phyloP scores from a whole-genome alignment of 805 yeast species.

The Jamesozyma hellenica region DNA sequence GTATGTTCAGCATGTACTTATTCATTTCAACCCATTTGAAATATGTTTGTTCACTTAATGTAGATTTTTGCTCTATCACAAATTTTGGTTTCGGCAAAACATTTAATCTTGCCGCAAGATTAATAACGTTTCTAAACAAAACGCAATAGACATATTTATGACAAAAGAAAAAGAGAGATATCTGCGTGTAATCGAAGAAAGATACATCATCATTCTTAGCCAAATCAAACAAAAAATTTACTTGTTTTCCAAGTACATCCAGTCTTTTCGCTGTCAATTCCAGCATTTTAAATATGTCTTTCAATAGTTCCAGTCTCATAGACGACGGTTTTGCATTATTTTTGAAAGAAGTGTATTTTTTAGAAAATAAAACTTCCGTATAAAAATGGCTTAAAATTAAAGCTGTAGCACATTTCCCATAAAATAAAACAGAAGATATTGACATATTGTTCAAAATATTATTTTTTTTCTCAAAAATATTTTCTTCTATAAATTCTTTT shows the following conservation, averaged over 20 bases:
- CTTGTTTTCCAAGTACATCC: constrained; percentile 13
- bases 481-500: constrained; percentile 10
- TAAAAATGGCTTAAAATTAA: constrained; percentile 16
- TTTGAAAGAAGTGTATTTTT: constrained; percentile 20
- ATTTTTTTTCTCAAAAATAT: no score
- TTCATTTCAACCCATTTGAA: constrained; percentile 10
- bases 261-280: constrained; percentile 7
- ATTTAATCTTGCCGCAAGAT: constrained; percentile 10
- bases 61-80: constrained; percentile 1
- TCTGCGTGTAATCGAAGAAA: background rate
- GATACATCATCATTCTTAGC: constrained; percentile 2
- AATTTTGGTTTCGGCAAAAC: constrained; percentile 6
- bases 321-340: constrained; percentile 18
- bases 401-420: constrained; percentile 14
- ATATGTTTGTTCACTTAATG: constrained; percentile 6
- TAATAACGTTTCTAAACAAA: constrained; percentile 8
- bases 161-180: constrained; percentile 1
- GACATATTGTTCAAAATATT: constrained; percentile 11
- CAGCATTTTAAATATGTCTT: constrained; percentile 15
- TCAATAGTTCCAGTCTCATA: constrained; percentile 10
- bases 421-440: constrained; percentile 8
- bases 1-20: constrained; percentile 6
- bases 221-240: constrained; percentile 11
- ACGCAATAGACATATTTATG: background rate
- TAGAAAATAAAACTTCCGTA: constrained; percentile 16